Evolutionary conservation across 2,329 filamentous ascomycete genomes (phyloP).

Genomic region (Aspergillus calidoustus): DNA sequence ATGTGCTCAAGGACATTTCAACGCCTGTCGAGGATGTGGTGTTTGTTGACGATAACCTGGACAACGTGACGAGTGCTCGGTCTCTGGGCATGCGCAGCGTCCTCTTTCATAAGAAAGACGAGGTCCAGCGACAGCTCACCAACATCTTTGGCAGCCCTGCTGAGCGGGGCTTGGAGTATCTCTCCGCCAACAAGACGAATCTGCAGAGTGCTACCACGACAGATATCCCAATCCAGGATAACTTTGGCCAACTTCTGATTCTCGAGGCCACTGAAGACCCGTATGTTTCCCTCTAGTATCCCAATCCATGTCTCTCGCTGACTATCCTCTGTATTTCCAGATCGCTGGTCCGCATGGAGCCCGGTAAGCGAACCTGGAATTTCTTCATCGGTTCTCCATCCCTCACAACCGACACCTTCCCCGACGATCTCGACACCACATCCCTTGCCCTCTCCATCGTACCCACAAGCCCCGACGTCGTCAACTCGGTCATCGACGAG

Average conservation of each 20-base stretch:
- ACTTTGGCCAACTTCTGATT: constrained; percentile 36
- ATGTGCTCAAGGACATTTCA: constrained; percentile 33
- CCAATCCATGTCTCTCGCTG: not conserved
- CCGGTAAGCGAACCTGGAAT: constrained; percentile 28
- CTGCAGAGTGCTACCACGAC: constrained; percentile 28
- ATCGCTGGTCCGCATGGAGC: constrained; percentile 14
- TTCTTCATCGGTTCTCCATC: constrained; percentile 26
- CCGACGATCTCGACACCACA: constrained; percentile 43
- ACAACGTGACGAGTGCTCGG: constrained; percentile 32
- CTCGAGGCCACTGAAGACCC: constrained; percentile 28
- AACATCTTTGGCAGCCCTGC: constrained; percentile 15
- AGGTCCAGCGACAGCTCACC: not conserved
- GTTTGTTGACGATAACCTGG: constrained; percentile 37
- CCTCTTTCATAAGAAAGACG: not conserved
- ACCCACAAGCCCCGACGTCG: constrained; percentile 14
- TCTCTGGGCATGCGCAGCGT: constrained; percentile 36
- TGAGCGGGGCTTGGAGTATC: constrained; percentile 10
- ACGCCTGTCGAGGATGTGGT: constrained; percentile 24
- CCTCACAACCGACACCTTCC: constrained; percentile 25
- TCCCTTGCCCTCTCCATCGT: constrained; percentile 32
- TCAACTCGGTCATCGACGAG: constrained; percentile 25
- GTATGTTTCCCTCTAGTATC: constrained; percentile 5
- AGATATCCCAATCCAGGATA: constrained; percentile 30
- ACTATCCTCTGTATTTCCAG: constrained; percentile 2
- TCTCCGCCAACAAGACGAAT: not conserved